Evolutionary conservation across 2,329 filamentous ascomycete genomes (phyloP).

Genomic region (Sarocladiaceae sp.): DNA sequence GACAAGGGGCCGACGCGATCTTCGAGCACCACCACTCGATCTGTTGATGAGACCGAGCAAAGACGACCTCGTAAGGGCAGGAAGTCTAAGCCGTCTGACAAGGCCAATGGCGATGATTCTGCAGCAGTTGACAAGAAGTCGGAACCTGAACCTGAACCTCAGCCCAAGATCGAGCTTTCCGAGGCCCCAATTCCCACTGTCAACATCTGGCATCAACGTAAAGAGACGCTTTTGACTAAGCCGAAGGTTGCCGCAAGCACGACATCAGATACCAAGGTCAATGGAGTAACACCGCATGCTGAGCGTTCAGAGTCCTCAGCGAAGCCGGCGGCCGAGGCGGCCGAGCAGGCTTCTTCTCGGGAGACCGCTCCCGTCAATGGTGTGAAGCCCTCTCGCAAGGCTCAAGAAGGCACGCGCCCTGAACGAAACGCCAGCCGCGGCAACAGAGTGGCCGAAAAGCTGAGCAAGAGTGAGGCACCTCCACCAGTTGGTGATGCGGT

Average conservation of each 20-base stretch:
- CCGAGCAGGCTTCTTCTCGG: slow-evolving; percentile 1
- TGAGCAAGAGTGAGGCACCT: slow-evolving; percentile 28
- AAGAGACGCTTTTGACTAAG: slow-evolving; percentile 55
- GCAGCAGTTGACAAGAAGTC: slow-evolving; percentile 48
- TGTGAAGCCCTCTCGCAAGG: slow-evolving; percentile 36
- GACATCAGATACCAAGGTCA: slow-evolving; percentile 6
- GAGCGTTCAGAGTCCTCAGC: neutral
- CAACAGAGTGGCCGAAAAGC: slow-evolving; percentile 28
- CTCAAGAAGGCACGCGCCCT: slow-evolving; percentile 31
- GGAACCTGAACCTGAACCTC: slow-evolving; percentile 30
- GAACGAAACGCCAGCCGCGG: slow-evolving; percentile 42
- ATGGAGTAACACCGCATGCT: slow-evolving; percentile 4
- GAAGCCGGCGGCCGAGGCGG: slow-evolving; percentile 15
- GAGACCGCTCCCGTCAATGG: slow-evolving; percentile 26
- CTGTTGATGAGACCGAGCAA: slow-evolving; percentile 51
- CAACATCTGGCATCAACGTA: slow-evolving; percentile 82
- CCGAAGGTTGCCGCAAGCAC: slow-evolving; percentile 27
- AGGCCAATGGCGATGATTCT: slow-evolving; percentile 41
- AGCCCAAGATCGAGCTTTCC: slow-evolving; percentile 58
- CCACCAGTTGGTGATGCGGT: slow-evolving; percentile 70
- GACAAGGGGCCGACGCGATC: slow-evolving; percentile 47
- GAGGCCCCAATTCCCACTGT: slow-evolving; percentile 78
- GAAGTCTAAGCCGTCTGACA: slow-evolving; percentile 43
- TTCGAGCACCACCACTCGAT: slow-evolving; percentile 58
- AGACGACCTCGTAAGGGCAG: slow-evolving; percentile 52